These are phyloP conservation scores for Drosera capensis DNA, from an alignment of 148 eudicot genomes.

Conservation along the genomic window DNA sequence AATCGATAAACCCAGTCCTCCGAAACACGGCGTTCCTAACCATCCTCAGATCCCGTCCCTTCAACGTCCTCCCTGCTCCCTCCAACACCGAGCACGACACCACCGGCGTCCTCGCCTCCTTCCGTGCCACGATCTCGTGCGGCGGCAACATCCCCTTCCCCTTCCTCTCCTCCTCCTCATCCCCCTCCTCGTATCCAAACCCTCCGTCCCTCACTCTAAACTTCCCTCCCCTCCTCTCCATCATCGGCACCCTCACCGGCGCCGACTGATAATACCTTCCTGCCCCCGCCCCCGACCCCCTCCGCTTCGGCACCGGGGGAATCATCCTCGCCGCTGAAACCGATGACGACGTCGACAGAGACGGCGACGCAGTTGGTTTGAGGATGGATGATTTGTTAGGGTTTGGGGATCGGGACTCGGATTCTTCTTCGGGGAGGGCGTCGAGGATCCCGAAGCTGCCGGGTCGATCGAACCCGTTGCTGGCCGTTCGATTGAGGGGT, in stretches of 20 bases:
- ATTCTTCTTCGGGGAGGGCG: too few species aligned
- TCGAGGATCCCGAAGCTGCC: too few species aligned
- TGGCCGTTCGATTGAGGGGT: too few species aligned
- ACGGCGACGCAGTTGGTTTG: too few species aligned
- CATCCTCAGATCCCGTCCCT: conserved; percentile 42
- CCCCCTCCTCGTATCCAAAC: conserved; percentile 10
- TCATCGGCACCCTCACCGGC: conserved; percentile 30
- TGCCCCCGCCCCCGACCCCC: conserved; percentile 8
- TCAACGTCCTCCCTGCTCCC: conserved; percentile 40
- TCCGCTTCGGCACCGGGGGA: conserved; percentile 12
- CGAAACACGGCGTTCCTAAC: conserved; percentile 43
- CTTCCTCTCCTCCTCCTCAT: conserved; percentile 10
- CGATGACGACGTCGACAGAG: conserved; percentile 9
- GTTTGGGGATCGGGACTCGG: too few species aligned
- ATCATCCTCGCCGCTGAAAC: conserved; percentile 16
- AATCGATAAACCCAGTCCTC: conserved; percentile 46
- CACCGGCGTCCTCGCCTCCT: conserved; percentile 16
- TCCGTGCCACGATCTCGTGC: conserved; percentile 35
- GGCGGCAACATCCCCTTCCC: conserved; percentile 39
- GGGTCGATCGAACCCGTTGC: too few species aligned
- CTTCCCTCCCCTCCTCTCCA: conserved; percentile 1
- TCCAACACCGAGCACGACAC: conserved; percentile 31
- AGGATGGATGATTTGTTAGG: too few species aligned
- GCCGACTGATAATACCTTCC: conserved; percentile 23
- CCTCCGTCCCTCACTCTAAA: conserved; percentile 7